Base-by-base conservation (phyloP, 176 grass and related monocot genomes). In the Bothriochloa decipiens region DNA sequence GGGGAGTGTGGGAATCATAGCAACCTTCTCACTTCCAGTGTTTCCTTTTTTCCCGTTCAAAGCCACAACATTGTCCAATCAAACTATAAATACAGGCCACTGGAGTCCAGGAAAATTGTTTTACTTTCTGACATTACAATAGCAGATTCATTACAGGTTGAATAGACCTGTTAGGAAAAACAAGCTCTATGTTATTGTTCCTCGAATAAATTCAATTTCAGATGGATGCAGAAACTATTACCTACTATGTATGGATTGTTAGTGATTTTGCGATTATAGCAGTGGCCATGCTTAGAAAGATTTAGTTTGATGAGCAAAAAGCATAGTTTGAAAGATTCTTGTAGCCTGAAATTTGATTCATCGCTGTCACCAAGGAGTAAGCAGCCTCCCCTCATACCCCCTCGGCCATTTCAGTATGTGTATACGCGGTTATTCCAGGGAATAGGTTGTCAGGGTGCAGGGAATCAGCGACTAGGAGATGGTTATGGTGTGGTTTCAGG, bases 321-420 rank as follows among this genome's bases (percentile, higher is more conserved):
- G 3, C 55, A 23, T 60, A 60, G 55, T 60, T 60, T 23, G 55
- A 60, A 60, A 60, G 55, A 58, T 58, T 58, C 7, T 58, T 58
- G 20, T n/a, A n/a, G n/a, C n/a, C n/a, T n/a, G n/a, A n/a, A n/a
- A n/a, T n/a, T n/a, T n/a, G n/a, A n/a, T n/a, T 60, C 70, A 89
- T 97, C 61, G 95, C 95, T 49, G 75, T 94, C 77, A 87, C 87
- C 16, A 97, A 97, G 83, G 95, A 97, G 95, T 97, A 76, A 92
- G 90, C 85, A 29, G 11, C 43, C 26, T 27, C 68, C 18, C 29
- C 15, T 29, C 42, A n/a, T 46, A 13, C 9, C 36, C 37, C 53
- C 70, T 25, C 50, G n/a, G 16, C 68, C 75, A 37, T 89, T 70
- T 78, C 37, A 25, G 25, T 45, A 23, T 63, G 28, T 35, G 35